Conservation (phyloP, 208 protist genomes). For the Naegleria fowleri region DNA sequence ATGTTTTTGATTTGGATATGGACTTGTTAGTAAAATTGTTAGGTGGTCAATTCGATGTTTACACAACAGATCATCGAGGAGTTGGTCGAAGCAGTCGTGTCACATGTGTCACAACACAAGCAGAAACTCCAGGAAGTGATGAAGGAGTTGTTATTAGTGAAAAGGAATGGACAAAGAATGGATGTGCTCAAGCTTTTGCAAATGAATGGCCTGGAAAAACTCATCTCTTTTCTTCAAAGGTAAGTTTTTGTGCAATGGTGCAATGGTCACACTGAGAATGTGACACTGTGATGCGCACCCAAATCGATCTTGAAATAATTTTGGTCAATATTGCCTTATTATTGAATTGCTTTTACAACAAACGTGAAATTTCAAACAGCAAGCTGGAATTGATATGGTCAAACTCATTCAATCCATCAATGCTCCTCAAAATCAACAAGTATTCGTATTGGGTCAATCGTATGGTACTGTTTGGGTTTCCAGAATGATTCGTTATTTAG, state of each 20-base stretch:
- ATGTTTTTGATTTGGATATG: neutral
- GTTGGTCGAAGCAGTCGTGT: neutral
- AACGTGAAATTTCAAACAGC: no score
- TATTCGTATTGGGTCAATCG: neutral
- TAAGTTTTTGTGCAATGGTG: no score
- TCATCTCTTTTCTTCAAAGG: neutral
- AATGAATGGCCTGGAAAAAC: neutral
- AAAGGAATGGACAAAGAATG: neutral
- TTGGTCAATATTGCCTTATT: no score
- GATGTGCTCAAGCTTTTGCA: neutral
- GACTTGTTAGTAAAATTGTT: neutral
- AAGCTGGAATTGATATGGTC: neutral
- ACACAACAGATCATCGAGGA: constrained; percentile 24
- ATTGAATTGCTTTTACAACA: no score
- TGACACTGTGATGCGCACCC: no score
- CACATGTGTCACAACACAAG: neutral
- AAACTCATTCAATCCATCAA: neutral
- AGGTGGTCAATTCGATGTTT: neutral
- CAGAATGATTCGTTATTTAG: neutral
- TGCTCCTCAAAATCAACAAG: neutral
- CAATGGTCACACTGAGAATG: no score
- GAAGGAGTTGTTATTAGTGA: neutral
- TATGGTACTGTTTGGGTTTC: neutral
- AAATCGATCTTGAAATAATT: no score
- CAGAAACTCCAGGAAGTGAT: constrained; percentile 1